Percentiles rank a stretch among this genome's conserved stretches.
phyloP scores from a whole-genome alignment of 768 basidiomycete species.

The Russula lepida region DNA sequence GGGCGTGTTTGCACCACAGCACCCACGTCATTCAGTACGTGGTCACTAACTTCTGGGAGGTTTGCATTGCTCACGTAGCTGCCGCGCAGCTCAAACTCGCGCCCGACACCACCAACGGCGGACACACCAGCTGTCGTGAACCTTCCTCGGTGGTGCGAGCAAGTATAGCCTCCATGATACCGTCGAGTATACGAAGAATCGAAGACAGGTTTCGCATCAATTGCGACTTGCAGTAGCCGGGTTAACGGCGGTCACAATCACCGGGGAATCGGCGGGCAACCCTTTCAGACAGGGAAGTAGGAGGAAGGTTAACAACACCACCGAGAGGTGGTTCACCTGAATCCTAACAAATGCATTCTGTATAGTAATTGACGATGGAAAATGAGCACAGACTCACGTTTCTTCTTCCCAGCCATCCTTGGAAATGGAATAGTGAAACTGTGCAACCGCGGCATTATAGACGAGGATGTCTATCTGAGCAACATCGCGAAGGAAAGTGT shows the following conservation, averaged over 20 bases:
- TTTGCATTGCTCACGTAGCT: slow-evolving; percentile 3
- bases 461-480: slow-evolving; percentile 26
- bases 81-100: slow-evolving; percentile 7
- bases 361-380: neutral
- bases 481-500: slow-evolving; percentile 21
- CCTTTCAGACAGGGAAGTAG: slow-evolving; percentile 15
- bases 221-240: slow-evolving; percentile 17
- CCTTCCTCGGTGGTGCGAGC: slow-evolving; percentile 11
- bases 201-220: neutral
- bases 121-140: slow-evolving; percentile 11
- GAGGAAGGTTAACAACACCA: slow-evolving; percentile 4
- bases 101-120: slow-evolving; percentile 8
- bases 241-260: slow-evolving; percentile 13
- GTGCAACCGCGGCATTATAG: slow-evolving; percentile 24
- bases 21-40: slow-evolving; percentile 14
- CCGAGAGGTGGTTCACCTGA: slow-evolving; percentile 34
- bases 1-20: neutral
- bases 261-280: slow-evolving; percentile 13
- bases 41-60: slow-evolving; percentile 12
- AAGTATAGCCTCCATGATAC: neutral
- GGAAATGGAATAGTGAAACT: slow-evolving; percentile 25
- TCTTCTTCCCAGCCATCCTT: slow-evolving; percentile 27
- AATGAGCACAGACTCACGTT: slow-evolving; percentile 21
- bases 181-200: neutral
- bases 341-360: slow-evolving; percentile 27